Evolutionary conservation across 345 rosid species (phyloP), one percentile per base, ranked within the genome.

Genomic region (Pistacia vera): DNA sequence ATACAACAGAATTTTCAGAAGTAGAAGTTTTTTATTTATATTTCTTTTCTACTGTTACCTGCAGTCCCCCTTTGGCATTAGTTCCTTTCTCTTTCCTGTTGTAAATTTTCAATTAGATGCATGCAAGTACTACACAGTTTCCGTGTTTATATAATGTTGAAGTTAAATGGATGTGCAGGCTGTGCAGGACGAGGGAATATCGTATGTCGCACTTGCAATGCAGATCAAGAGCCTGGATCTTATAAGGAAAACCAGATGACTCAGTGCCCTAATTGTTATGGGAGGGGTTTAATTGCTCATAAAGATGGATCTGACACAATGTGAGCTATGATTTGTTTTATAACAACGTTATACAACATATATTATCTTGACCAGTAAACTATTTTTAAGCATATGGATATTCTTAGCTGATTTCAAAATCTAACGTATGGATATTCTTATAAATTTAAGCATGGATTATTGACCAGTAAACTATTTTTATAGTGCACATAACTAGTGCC

Each of bases 251-350:
- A 90, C 70, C 98, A 79, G 87, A 84, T 86, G 98, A 78, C 57
- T 75, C 79, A 75, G 28, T 95, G 99, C 79, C 65, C 90, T 22
- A 62, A 75, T 71, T 95, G 97, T 85, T 71, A 88, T 70, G 99
- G 98, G 68, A 91, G 98, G 86, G 99, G 99, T 80, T 88, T 96
- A 71, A 82, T 91, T 80, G 99, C 98, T 79, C 99, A 86, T 81
- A 89, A 79, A 86, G 98, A 93, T 81, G 99, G 97, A 77, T 96
- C 98, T 35, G 98, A 96, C 90, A 78, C 99, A 49, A 81, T 77
- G 98, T 93, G 80, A 85, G 86, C 77, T 72, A 68, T 73, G 78
- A 72, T 73, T 20, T 55, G 54, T 33, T 30, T 60, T 63, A 11
- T 44, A 11, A 12, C 36, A 33, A 54, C 3, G n/a, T 11, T 28